Conservation (phyloP, 768 basidiomycete species). For the Russula lepida region DNA sequence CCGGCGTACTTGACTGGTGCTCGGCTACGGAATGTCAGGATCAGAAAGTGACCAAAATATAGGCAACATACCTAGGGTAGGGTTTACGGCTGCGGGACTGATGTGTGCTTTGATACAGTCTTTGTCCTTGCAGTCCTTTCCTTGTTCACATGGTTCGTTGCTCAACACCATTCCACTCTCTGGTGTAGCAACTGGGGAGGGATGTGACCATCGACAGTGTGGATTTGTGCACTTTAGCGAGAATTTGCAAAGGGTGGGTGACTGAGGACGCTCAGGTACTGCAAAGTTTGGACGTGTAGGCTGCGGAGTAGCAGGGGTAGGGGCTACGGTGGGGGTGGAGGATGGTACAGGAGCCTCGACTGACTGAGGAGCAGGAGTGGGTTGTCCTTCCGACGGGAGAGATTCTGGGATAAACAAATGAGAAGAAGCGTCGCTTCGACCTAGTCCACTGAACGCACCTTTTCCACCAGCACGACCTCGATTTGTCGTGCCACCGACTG, state of each 20-base stretch:
- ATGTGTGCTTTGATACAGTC: slow-evolving; percentile 91
- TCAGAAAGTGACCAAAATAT: neutral
- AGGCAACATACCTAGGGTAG: slow-evolving; percentile 41
- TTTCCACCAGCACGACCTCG: slow-evolving; percentile 32
- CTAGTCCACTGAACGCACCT: slow-evolving; percentile 21
- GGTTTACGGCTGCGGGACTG: slow-evolving; percentile 72
- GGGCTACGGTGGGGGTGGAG: slow-evolving; percentile 20
- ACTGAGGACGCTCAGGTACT: slow-evolving; percentile 71
- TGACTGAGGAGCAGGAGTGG: slow-evolving; percentile 18
- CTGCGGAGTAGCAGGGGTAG: slow-evolving; percentile 23
- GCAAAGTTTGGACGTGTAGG: slow-evolving; percentile 41
- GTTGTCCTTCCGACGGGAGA: slow-evolving; percentile 16
- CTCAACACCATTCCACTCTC: slow-evolving; percentile 94
- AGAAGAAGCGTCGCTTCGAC: slow-evolving; percentile 19
- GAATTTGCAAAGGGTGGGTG: slow-evolving; percentile 91
- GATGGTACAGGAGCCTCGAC: slow-evolving; percentile 17
- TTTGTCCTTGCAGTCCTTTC: slow-evolving; percentile 83
- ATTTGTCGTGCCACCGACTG: slow-evolving; percentile 39
- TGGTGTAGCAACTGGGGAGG: slow-evolving; percentile 91
- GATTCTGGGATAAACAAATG: slow-evolving; percentile 14
- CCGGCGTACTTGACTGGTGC: slow-evolving; percentile 29
- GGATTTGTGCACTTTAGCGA: slow-evolving; percentile 85
- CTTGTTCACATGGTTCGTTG: slow-evolving; percentile 86
- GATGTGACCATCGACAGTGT: slow-evolving; percentile 86
- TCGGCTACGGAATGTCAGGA: slow-evolving; percentile 16